Evolutionary conservation across 2,329 filamentous ascomycete genomes (phyloP), one percentile per base, ranked within the genome.

Genomic region (Beauveria varroae): DNA sequence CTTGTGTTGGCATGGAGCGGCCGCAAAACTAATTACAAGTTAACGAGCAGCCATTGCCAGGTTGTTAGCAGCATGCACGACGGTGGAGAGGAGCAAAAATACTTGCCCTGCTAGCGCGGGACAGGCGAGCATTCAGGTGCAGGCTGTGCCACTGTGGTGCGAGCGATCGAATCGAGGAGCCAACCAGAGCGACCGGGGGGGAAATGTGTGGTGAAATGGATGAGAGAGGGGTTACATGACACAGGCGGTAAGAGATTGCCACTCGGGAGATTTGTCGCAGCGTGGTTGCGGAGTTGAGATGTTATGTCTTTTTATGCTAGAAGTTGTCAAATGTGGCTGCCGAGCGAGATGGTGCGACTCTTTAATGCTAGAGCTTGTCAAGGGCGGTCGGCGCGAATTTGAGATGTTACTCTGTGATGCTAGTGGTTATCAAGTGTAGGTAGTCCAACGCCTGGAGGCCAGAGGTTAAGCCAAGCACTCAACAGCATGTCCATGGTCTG

Each of bases 111-210:
- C 49, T 59, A 59, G 57, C 47, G 57, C 37, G 47, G 40, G n/a
- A 44, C 24, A 52, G 57, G 56, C 56, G 56, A 58, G 46, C 46
- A 51, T 51, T 49, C 44, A 51, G 9, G 56, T 59, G 14, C 22
- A 22, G 20, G 43, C n/a, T 12, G n/a, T 28, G 41, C 18, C 53
- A 50, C 56, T 20, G 24, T 20, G n/a, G 47, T 59, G 57, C 37
- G 16, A 44, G 57, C 47, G 57, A 60, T 60, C 47, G 57, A 60
- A 60, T 52, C 49, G 47, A 28, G 24, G 14, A 37, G 56, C 56
- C 46, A 51, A 58, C 51, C 30, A 58, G 22, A 24, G 37, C 18
- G 49, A 34, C 52, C 8, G 9, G 14, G 24, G n/a, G 44, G 37
- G 18, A 6, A 34, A 22, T 26, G 34, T 10, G 46, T 50, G 37